These are phyloP conservation scores for Neurospora cerealis DNA, from an alignment of 495 filamentous ascomycete species.

Conservation along the genomic window DNA sequence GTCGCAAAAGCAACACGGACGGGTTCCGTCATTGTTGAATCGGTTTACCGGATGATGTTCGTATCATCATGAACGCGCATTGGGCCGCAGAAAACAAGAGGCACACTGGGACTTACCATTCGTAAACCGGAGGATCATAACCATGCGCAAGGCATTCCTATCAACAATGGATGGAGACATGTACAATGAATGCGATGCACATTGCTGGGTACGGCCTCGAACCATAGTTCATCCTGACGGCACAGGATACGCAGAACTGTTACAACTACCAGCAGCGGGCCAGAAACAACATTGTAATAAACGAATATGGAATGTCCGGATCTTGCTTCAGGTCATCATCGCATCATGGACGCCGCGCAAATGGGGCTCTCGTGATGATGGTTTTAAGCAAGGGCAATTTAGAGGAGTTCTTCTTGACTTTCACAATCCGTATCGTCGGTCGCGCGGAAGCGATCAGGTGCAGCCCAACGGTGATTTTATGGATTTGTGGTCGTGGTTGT, in stretches of 20 bases:
- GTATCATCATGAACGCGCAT: conserved; percentile 16
- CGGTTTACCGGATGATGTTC: conserved; percentile 25
- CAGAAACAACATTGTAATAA: not conserved
- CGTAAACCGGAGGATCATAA: not conserved
- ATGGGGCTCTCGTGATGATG: conserved; percentile 92
- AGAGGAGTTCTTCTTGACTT: conserved; percentile 41
- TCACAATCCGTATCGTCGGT: conserved; percentile 78
- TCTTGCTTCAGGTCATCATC: conserved; percentile 88
- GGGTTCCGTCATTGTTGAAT: conserved; percentile 21
- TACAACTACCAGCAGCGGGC: conserved; percentile 9
- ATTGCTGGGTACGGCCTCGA: not conserved
- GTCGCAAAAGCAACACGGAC: not conserved
- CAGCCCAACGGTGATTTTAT: conserved; percentile 75
- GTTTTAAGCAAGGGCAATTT: conserved; percentile 83
- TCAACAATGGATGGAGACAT: not conserved
- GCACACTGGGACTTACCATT: not conserved
- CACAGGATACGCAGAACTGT: not conserved
- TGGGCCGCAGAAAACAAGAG: not conserved
- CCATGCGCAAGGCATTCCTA: not conserved
- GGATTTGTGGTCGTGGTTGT: conserved; percentile 76
- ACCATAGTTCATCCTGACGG: not conserved
- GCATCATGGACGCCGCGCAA: conserved; percentile 78
- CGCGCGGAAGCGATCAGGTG: conserved; percentile 44
- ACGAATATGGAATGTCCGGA: conserved; percentile 26
- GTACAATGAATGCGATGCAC: not conserved